Percentiles rank a stretch among this genome's conserved stretches.
Evolutionary conservation across 2,329 filamentous ascomycete species (phyloP).

Genomic region (Epichloe festucae): DNA sequence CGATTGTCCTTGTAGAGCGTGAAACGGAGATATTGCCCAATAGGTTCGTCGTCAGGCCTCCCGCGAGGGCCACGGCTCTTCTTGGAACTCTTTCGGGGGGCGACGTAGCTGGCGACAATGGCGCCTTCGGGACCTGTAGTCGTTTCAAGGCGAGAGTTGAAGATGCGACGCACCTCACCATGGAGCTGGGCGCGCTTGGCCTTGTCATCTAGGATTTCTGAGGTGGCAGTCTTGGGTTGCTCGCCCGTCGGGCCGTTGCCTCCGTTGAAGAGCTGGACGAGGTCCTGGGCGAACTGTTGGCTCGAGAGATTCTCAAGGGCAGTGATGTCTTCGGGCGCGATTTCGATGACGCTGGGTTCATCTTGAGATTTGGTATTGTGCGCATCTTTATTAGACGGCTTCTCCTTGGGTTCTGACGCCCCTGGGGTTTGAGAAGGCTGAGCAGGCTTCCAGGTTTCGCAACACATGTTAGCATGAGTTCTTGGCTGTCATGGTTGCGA

Average conservation of each 20-base stretch:
- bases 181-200: slow-evolving; percentile 35
- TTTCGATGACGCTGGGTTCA: slow-evolving; percentile 10
- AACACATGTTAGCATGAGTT: neutral
- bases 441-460: slow-evolving; percentile 6
- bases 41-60: slow-evolving; percentile 18
- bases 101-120: slow-evolving; percentile 53
- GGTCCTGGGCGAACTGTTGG: slow-evolving; percentile 24
- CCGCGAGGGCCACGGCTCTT: slow-evolving; percentile 14
- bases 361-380: slow-evolving; percentile 10
- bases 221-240: slow-evolving; percentile 22
- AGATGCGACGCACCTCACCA: slow-evolving; percentile 62
- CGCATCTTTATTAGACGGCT: neutral
- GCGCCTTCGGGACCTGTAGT: slow-evolving; percentile 45
- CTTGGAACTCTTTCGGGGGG: slow-evolving; percentile 26
- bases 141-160: slow-evolving; percentile 66
- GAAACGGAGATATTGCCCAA: slow-evolving; percentile 76
- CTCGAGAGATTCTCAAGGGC: slow-evolving; percentile 28
- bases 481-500: neutral
- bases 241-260: slow-evolving; percentile 18
- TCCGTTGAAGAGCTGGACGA: slow-evolving; percentile 28
- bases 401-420: neutral
- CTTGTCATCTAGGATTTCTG: slow-evolving; percentile 31
- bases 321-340: slow-evolving; percentile 20
- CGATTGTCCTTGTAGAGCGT: slow-evolving; percentile 94
- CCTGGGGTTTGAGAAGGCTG: slow-evolving; percentile 9